A percentile compares a stretch with the other conserved stretches of the same genome.
Conservation (phyloP, 2,329 filamentous ascomycete genomes). For the Cytospora leucostoma region DNA sequence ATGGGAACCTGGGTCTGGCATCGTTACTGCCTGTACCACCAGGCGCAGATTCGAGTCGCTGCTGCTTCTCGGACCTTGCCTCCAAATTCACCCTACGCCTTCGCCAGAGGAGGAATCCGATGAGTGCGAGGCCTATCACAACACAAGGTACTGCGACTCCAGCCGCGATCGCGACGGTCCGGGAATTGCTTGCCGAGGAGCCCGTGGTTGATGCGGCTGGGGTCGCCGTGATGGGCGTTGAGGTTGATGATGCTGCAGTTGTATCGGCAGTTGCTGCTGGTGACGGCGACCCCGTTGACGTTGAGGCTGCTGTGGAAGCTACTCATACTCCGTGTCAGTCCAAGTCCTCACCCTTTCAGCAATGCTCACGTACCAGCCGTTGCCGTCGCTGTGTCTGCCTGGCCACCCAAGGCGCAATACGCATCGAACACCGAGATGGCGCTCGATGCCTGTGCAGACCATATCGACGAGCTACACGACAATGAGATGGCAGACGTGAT, state of each 20-base stretch:
- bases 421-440: conserved; percentile 17
- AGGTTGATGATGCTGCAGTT: conserved; percentile 10
- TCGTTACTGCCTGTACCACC: conserved; percentile 5
- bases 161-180: conserved; percentile 2
- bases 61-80: conserved; percentile 11
- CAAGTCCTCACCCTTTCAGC: not conserved
- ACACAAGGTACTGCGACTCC: conserved; percentile 3
- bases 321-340: not conserved
- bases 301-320: conserved; percentile 6
- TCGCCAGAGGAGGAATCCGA: conserved; percentile 16
- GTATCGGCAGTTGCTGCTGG: conserved; percentile 12
- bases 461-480: conserved; percentile 12
- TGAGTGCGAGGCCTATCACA: not conserved
- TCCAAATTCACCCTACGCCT: conserved; percentile 9
- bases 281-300: not conserved
- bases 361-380: conserved; percentile 14
- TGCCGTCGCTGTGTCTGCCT: not conserved
- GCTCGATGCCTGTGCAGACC: conserved; percentile 5
- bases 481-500: conserved; percentile 22
- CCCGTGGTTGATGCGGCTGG: not conserved
- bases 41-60: conserved; percentile 11
- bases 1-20: conserved; percentile 22
- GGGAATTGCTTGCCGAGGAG: not conserved
- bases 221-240: not conserved
- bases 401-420: conserved; percentile 10